Conservation (phyloP, 805 yeast species). For the Starmerella bombicola region DNA sequence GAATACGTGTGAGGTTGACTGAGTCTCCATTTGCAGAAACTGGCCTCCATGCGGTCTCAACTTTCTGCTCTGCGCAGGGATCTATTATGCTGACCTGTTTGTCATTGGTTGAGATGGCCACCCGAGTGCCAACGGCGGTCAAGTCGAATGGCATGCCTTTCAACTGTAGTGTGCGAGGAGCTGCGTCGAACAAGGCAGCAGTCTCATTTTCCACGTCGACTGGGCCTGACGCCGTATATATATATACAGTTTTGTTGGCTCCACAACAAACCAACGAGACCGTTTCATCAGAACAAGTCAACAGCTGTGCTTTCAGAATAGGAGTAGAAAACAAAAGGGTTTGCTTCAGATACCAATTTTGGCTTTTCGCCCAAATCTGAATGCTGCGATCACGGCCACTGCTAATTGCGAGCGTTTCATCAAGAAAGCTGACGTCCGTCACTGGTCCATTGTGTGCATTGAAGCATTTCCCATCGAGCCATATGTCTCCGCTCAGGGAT, state of each 20-base stretch:
- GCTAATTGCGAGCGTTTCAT: slow-evolving; percentile 3
- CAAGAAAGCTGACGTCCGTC: slow-evolving; percentile 13
- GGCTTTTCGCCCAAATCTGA: slow-evolving; percentile 13
- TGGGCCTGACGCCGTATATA: slow-evolving; percentile 33
- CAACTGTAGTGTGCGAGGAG: slow-evolving; percentile 39
- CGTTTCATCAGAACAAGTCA: slow-evolving; percentile 8
- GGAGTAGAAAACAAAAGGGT: slow-evolving; percentile 32
- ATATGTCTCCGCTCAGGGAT: slow-evolving; percentile 11
- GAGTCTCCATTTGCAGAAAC: slow-evolving; percentile 16
- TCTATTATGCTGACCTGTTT: slow-evolving; percentile 15
- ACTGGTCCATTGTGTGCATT: slow-evolving; percentile 22
- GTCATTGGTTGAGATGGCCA: slow-evolving; percentile 19
- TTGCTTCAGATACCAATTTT: slow-evolving; percentile 42
- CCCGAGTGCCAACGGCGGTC: slow-evolving; percentile 10
- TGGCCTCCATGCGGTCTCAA: slow-evolving; percentile 11
- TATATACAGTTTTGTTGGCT: slow-evolving; percentile 47
- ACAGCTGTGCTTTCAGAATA: slow-evolving; percentile 26
- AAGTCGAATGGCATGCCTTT: slow-evolving; percentile 42
- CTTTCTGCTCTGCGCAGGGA: slow-evolving; percentile 11
- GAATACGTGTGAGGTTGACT: slow-evolving; percentile 13
- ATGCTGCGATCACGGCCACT: slow-evolving; percentile 21
- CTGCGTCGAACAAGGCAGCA: slow-evolving; percentile 15
- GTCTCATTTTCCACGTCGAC: slow-evolving; percentile 20
- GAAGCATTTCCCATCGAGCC: slow-evolving; percentile 3
- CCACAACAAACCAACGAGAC: slow-evolving; percentile 36